phyloP scores from a whole-genome alignment of 139 green algal species.

The Pleodorina starrii region DNA sequence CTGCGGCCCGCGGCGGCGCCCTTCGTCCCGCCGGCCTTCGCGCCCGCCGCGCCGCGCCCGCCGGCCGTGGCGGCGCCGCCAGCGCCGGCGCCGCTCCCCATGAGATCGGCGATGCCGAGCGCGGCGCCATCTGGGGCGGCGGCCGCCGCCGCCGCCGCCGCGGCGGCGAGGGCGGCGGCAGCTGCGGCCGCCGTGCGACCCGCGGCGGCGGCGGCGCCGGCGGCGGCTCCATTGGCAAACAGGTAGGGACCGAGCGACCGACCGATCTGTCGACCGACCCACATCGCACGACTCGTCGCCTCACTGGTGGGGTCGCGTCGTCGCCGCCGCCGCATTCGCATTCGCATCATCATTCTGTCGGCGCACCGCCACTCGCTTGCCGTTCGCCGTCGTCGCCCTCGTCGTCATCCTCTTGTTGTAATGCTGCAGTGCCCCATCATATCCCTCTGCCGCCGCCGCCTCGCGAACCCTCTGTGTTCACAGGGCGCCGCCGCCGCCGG shows the following conservation, averaged over 20 bases:
- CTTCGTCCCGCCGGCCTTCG: neutral
- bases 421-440: no score
- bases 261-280: no score
- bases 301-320: no score
- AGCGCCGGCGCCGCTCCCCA: neutral
- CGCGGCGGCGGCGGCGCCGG: neutral
- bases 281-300: no score
- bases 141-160: neutral
- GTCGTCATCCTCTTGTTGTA: neutral
- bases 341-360: no score
- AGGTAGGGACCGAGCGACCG: no score
- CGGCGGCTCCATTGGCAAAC: neutral
- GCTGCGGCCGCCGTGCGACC: neutral
- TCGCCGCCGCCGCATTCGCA: no score
- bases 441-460: neutral
- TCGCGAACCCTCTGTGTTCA: no score
- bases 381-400: no score
- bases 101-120: neutral
- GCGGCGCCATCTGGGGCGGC: neutral
- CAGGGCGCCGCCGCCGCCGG: neutral
- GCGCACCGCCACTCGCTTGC: no score
- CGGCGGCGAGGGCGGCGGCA: neutral
- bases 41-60: neutral
- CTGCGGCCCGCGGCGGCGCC: neutral
- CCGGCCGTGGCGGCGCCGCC: neutral